These are phyloP conservation scores for Baudoinia panamericana DNA, from an alignment of 495 filamentous ascomycete species.

Conservation along the genomic window DNA sequence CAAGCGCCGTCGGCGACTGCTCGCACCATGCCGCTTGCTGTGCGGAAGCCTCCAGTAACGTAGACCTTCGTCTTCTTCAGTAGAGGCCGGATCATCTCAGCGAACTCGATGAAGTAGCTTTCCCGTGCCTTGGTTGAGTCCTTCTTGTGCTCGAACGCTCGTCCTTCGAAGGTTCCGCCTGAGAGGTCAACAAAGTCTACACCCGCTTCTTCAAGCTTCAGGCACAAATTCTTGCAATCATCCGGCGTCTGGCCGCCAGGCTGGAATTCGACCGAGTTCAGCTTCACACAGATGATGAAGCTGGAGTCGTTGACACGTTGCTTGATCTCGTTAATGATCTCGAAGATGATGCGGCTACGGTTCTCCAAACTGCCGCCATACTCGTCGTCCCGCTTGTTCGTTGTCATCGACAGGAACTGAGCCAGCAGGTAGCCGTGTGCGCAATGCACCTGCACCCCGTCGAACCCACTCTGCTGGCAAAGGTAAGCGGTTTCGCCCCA, in stretches of 20 bases:
- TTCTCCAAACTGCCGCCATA: constrained; percentile 27
- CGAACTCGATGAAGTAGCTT: constrained; percentile 54
- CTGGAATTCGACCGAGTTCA: constrained; percentile 59
- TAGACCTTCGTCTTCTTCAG: constrained; percentile 43
- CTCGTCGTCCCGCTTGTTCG: constrained; percentile 27
- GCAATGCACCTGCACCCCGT: constrained; percentile 23
- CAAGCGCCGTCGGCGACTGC: constrained; percentile 33
- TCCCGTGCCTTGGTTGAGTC: constrained; percentile 46
- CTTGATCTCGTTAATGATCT: constrained; percentile 24
- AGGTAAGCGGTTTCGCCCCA: constrained; percentile 19
- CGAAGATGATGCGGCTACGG: constrained; percentile 25
- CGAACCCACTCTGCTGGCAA: constrained; percentile 21
- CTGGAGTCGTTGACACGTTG: constrained; percentile 15
- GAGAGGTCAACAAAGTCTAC: constrained; percentile 55
- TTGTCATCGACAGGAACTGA: constrained; percentile 27
- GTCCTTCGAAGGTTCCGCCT: constrained; percentile 49
- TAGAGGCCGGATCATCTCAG: constrained; percentile 41
- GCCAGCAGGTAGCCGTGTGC: constrained; percentile 30
- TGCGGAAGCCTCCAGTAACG: constrained; percentile 49
- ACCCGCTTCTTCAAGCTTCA: constrained; percentile 38
- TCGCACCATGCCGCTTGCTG: constrained; percentile 46
- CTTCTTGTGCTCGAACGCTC: constrained; percentile 40
- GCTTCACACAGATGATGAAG: constrained; percentile 52
- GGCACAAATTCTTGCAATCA: constrained; percentile 41
- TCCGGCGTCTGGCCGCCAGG: constrained; percentile 42